Conservation (phyloP, 495 filamentous ascomycete genomes). For the Talaromyces trachyspermus region DNA sequence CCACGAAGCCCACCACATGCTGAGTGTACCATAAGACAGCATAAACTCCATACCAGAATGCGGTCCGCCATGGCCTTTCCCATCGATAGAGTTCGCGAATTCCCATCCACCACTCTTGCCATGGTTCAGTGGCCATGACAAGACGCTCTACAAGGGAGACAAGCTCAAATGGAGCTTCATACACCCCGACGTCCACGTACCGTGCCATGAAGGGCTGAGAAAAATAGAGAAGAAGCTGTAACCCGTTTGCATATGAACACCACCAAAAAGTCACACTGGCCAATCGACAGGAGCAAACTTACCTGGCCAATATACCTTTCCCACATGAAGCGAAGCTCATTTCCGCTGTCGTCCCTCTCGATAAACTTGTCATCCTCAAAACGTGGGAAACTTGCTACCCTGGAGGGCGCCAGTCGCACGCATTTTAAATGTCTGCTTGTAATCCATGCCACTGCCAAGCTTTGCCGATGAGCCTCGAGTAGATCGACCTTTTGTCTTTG, state of each 20-base stretch:
- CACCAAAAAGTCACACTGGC: background rate
- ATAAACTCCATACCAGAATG: conserved; percentile 26
- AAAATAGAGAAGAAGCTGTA: conserved; percentile 30
- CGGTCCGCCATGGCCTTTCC: conserved; percentile 30
- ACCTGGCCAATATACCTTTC: conserved; percentile 33
- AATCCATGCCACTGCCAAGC: conserved; percentile 30
- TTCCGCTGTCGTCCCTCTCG: conserved; percentile 16
- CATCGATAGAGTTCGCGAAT: conserved; percentile 35
- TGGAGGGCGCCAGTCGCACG: conserved; percentile 25
- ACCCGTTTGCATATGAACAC: background rate
- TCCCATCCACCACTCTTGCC: conserved; percentile 33
- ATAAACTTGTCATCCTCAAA: conserved; percentile 17
- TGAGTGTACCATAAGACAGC: conserved; percentile 27
- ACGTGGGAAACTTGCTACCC: conserved; percentile 17
- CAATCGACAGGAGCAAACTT: too few species aligned
- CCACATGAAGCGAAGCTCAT: conserved; percentile 20
- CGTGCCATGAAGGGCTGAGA: conserved; percentile 33
- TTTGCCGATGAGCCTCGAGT: conserved; percentile 26
- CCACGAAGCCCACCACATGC: conserved; percentile 30
- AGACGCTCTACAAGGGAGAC: conserved; percentile 32
- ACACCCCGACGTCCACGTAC: conserved; percentile 36
- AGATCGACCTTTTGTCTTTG: conserved; percentile 17
- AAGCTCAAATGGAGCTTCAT: conserved; percentile 25
- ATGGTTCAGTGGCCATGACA: conserved; percentile 34
- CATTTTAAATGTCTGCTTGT: conserved; percentile 33